These are phyloP conservation scores for Wilhelminamyces savonicus DNA, from an alignment of 805 yeast genomes.

Conservation along the genomic window DNA sequence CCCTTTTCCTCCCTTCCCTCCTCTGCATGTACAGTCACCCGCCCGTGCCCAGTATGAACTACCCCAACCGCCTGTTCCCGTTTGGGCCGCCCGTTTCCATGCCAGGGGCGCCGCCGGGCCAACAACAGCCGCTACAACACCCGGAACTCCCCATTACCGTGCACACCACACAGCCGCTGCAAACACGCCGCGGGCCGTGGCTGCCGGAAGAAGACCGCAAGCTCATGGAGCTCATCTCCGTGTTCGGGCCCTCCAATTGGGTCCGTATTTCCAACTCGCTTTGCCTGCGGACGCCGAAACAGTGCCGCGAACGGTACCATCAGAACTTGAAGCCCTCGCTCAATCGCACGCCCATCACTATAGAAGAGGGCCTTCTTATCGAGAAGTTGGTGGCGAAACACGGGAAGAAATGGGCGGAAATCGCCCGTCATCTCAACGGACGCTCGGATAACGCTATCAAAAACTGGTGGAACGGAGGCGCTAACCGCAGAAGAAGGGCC, in stretches of 20 bases:
- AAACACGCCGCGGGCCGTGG: conserved; percentile 76
- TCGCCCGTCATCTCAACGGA: conserved; percentile 81
- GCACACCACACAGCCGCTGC: conserved; percentile 6
- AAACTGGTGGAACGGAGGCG: conserved; percentile 97
- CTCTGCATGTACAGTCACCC: too few relatives aligned
- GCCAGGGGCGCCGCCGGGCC: too few relatives aligned
- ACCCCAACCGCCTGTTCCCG: too few relatives aligned
- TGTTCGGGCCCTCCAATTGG: conserved; percentile 83
- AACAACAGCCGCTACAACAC: too few relatives aligned
- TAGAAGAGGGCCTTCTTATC: conserved; percentile 76
- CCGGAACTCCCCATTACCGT: conserved; percentile 3
- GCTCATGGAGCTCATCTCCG: conserved; percentile 59
- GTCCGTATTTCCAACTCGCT: conserved; percentile 72
- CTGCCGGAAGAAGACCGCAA: conserved; percentile 76
- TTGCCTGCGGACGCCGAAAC: conserved; percentile 81
- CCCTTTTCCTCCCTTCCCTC: too few relatives aligned
- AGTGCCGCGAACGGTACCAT: conserved; percentile 86
- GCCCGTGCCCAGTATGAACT: too few relatives aligned
- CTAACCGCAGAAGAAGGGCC: conserved; percentile 67
- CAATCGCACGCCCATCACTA: conserved; percentile 75
- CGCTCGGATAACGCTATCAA: conserved; percentile 87
- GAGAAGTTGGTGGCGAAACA: conserved; percentile 71
- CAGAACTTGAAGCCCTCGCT: conserved; percentile 84
- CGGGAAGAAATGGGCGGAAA: conserved; percentile 93
- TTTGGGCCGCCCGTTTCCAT: too few relatives aligned